A percentile compares a stretch with the other conserved stretches of the same genome.
Evolutionary conservation across 148 eudicot species (phyloP).

Genomic region (Amaranthus hypochondriacus): DNA sequence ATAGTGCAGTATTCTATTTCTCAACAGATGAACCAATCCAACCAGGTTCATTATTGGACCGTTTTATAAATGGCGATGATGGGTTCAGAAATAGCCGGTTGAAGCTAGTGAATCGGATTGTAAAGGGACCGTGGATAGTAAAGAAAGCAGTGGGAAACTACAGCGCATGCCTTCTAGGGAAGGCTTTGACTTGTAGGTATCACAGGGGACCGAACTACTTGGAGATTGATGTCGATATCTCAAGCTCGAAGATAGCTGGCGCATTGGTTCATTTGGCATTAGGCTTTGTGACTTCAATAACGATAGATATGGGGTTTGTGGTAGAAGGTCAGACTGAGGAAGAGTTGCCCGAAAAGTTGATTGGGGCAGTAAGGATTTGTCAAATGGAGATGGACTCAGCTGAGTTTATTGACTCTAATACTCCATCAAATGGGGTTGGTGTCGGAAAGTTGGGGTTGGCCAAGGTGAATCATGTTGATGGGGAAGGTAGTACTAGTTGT

Average conservation of each 20-base stretch:
- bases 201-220: constrained; percentile 63
- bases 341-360: constrained; percentile 74
- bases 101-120: constrained; percentile 78
- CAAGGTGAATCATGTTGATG: constrained; percentile 36
- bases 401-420: constrained; percentile 41
- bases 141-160: constrained; percentile 76
- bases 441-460: constrained; percentile 26
- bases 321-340: constrained; percentile 78
- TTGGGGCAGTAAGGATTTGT: constrained; percentile 79
- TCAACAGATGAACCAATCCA: constrained; percentile 59
- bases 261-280: constrained; percentile 75
- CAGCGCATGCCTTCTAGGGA: constrained; percentile 76
- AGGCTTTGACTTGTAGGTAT: constrained; percentile 67
- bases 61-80: constrained; percentile 73
- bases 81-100: constrained; percentile 58
- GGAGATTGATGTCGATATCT: constrained; percentile 85
- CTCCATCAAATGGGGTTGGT: constrained; percentile 20
- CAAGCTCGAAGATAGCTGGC: constrained; percentile 72
- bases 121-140: constrained; percentile 92
- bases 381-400: constrained; percentile 90
- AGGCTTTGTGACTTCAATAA: constrained; percentile 75
- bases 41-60: constrained; percentile 51
- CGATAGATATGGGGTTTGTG: constrained; percentile 85
- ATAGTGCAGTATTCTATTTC: constrained; percentile 86
- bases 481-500: constrained; percentile 17